Evolutionary conservation across 2,329 filamentous ascomycete genomes (phyloP).

Genomic region (Ophiostoma pallidulum): DNA sequence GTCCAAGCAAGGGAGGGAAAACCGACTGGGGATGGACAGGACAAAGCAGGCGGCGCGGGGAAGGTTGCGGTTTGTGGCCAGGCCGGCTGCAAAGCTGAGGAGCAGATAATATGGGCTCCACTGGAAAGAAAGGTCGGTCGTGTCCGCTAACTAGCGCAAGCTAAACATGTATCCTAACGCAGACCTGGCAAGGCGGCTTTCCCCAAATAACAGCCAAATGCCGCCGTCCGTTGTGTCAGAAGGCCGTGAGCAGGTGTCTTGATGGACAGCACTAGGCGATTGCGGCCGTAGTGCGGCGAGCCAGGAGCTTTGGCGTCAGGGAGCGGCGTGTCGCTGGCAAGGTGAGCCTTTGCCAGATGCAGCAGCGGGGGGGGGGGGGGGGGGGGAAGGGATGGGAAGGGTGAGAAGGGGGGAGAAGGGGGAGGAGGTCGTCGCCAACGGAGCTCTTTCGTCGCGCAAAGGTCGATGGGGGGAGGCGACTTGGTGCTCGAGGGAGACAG

Average conservation of each 20-base stretch:
- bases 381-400: too few species aligned
- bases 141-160: constrained; percentile 9
- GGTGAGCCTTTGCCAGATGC: constrained; percentile 1
- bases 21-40: too few species aligned
- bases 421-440: too few species aligned
- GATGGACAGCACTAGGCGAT: too few species aligned
- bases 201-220: too few species aligned
- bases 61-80: constrained; percentile 8
- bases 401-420: not conserved
- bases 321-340: not conserved
- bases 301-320: too few species aligned
- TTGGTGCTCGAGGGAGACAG: too few species aligned
- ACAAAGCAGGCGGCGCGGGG: constrained; percentile 9
- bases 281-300: not conserved
- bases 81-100: not conserved
- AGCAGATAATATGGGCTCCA: constrained; percentile 5
- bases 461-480: too few species aligned
- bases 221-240: too few species aligned
- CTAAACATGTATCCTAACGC: not conserved
- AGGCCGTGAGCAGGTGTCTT: not conserved
- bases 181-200: too few species aligned
- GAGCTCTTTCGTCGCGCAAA: too few species aligned
- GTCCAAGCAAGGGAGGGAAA: constrained; percentile 2
- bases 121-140: constrained; percentile 7
- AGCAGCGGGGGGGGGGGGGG: constrained; percentile 1